phyloP scores from a whole-genome alignment of 208 protist genomes.

The Trypanosoma conorhini region DNA sequence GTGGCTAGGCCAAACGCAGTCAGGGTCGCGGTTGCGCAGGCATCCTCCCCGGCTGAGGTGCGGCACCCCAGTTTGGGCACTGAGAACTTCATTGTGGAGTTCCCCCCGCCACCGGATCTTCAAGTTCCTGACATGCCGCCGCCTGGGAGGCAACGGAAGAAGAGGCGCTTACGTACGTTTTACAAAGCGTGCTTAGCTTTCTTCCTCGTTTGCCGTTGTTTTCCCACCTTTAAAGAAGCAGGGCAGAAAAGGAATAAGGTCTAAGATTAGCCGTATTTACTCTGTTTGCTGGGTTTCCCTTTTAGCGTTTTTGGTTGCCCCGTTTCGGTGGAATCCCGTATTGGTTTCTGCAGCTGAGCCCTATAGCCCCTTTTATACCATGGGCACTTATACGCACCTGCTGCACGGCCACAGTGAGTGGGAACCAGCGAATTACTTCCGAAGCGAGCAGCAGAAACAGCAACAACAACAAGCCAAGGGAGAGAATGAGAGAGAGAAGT shows the following conservation, averaged over 20 bases:
- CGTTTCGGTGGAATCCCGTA: too few relatives aligned
- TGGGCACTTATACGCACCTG: background rate
- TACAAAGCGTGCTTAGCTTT: background rate
- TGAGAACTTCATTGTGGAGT: slow-evolving; percentile 47
- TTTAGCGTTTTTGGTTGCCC: too few relatives aligned
- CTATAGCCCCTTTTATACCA: background rate
- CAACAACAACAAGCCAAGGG: background rate
- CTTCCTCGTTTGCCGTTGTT: slow-evolving; percentile 9
- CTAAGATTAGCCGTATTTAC: background rate
- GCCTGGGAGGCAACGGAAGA: slow-evolving; percentile 19
- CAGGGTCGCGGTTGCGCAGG: background rate
- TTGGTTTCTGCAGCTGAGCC: background rate
- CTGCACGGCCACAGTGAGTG: background rate
- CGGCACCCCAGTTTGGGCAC: background rate
- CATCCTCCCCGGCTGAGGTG: background rate
- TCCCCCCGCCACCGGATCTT: slow-evolving; percentile 57
- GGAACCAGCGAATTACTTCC: background rate
- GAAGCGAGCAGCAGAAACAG: background rate
- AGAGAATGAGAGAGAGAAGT: background rate
- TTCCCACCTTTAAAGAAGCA: slow-evolving; percentile 5
- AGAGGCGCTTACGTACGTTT: slow-evolving; percentile 18
- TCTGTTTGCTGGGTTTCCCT: background rate
- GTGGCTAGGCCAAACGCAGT: background rate
- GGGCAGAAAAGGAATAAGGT: background rate
- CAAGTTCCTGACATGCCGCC: slow-evolving; percentile 56